Evolutionary conservation across 345 rosid species (phyloP).

Genomic region (Acer negundo): DNA sequence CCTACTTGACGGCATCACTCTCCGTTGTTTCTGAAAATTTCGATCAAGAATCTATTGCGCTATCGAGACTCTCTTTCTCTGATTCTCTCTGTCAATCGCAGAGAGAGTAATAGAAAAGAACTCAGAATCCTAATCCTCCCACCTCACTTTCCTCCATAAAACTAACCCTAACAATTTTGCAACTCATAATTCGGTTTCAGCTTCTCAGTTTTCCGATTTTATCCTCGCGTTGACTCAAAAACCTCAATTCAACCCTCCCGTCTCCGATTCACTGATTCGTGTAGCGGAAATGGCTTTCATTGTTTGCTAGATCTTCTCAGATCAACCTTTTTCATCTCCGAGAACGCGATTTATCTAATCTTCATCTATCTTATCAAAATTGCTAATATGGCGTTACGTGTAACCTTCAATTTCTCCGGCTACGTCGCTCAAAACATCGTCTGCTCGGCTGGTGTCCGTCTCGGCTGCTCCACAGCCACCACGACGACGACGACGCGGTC

Average conservation of each 20-base stretch:
- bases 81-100: background rate
- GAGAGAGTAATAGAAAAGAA: slow-evolving; percentile 1
- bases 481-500: slow-evolving; percentile 36
- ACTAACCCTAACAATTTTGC: background rate
- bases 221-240: slow-evolving; percentile 19
- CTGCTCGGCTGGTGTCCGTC: slow-evolving; percentile 51
- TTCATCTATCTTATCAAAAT: slow-evolving; percentile 40
- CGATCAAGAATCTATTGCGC: background rate
- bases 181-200: background rate
- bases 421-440: slow-evolving; percentile 63
- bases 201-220: slow-evolving; percentile 20
- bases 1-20: background rate
- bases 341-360: slow-evolving; percentile 46
- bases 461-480: slow-evolving; percentile 32
- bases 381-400: slow-evolving; percentile 69
- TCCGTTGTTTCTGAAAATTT: background rate
- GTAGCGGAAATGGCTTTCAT: slow-evolving; percentile 22
- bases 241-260: slow-evolving; percentile 30
- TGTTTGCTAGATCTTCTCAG: slow-evolving; percentile 34
- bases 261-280: slow-evolving; percentile 25
- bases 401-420: slow-evolving; percentile 64
- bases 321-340: slow-evolving; percentile 34
- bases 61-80: background rate
- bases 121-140: background rate
- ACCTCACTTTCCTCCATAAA: background rate